These are phyloP conservation scores for Aureobasidium namibiae DNA, from an alignment of 2,329 filamentous ascomycete species.

Conservation along the genomic window DNA sequence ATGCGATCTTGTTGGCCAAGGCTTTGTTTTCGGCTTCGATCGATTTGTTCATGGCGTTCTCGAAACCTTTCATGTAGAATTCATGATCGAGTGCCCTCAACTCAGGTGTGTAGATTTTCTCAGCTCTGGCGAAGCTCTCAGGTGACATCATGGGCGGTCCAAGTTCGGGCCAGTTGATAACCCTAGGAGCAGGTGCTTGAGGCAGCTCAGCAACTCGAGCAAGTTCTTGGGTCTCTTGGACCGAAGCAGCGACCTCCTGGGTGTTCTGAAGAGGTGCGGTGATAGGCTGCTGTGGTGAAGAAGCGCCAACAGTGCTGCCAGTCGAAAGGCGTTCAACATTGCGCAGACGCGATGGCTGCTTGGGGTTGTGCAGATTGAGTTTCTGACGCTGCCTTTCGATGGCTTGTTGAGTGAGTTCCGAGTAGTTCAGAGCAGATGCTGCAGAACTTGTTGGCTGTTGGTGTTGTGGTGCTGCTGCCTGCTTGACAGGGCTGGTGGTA, in stretches of 20 bases:
- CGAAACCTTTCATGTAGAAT: background rate
- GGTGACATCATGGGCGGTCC: background rate
- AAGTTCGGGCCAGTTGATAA: background rate
- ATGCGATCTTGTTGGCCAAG: no score
- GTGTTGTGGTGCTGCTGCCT: constrained; percentile 6
- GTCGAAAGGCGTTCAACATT: constrained; percentile 22
- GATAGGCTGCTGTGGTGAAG: background rate
- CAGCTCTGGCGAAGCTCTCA: background rate
- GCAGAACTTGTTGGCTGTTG: background rate
- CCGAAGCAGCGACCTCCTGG: background rate
- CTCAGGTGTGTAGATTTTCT: background rate
- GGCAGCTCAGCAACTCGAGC: background rate
- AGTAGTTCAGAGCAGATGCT: constrained; percentile 1
- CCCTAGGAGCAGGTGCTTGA: background rate
- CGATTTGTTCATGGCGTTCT: background rate
- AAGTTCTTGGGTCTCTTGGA: background rate
- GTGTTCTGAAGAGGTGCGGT: background rate
- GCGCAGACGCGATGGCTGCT: constrained; percentile 34
- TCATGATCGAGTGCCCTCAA: background rate
- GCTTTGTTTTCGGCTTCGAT: no score
- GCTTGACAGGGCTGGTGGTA: background rate
- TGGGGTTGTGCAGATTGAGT: constrained; percentile 29
- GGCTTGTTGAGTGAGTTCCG: constrained; percentile 6
- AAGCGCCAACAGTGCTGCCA: background rate
- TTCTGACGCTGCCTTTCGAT: constrained; percentile 9